Evolutionary conservation across 139 green algal genomes (phyloP), one percentile per base, ranked within the genome.

Genomic region (Chlorella sorokiniana): DNA sequence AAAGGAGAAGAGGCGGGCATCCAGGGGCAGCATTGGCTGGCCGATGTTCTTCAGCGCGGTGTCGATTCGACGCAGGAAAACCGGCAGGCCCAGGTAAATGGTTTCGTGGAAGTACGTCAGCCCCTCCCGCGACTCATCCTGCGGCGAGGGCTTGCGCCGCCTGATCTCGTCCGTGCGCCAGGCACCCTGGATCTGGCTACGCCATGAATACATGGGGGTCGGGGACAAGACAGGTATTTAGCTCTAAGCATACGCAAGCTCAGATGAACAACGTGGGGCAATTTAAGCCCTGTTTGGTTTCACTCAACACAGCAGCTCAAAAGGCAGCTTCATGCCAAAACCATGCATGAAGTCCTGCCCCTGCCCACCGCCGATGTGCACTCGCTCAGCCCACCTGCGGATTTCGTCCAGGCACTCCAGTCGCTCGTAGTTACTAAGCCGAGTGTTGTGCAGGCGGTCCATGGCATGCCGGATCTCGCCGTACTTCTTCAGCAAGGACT

Each of bases 141-240:
- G 90, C 16, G 96, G 96, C 3, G 91, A 96, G 42, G 96, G 96
- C 84, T 96, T 94, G 73, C 85, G 85, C 37, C 96, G 82, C 27
- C 96, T 86, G 82, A 99, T 98, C 90, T 99, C 96, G 81, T 99
- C 96, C 4, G 96, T 99, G 56, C 95, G 86, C 96, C 96, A 99
- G 10, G 94, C 91, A 0, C 88, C 90, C 88, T 97, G 90, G 41
- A 98, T 86, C 41, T 79, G 73, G 54, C 73, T 79, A 54, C 73
- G 45, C 25, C 7, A 14, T 38, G 41, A 56, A 56, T n/a, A 37
- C 11, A 25, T 11, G 33, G 31, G 25, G 61, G 33, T 31, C 33
- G 31, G 33, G 5, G 64, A 2, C 33, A 11, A 23, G 31, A n/a
- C 5, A 7, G 64, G 10, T 3, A 42, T 42, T 42, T 18, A n/a